Conservation (phyloP, 768 basidiomycete species). For the Pleurotus eryngii region DNA sequence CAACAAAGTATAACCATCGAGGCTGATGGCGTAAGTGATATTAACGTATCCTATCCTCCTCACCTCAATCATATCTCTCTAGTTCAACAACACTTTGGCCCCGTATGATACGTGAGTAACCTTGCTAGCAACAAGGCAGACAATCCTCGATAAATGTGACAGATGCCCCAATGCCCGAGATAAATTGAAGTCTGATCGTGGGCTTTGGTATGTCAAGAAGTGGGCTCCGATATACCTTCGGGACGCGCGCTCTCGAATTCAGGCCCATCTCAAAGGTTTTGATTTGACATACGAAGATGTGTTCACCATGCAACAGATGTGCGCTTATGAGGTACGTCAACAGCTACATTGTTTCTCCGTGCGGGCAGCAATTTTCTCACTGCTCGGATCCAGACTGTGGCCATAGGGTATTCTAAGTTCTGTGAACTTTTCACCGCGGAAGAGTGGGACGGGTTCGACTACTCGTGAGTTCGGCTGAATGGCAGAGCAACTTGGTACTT, state of each 20-base stretch:
- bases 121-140: too few species aligned
- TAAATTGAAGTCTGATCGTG: conserved; percentile 51
- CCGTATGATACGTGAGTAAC: conserved; percentile 69
- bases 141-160: neutral
- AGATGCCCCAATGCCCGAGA: conserved; percentile 63
- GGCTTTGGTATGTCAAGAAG: conserved; percentile 47
- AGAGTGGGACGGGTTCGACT: conserved; percentile 93
- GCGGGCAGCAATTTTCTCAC: neutral
- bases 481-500: neutral
- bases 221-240: conserved; percentile 77
- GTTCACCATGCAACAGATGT: conserved; percentile 77
- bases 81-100: conserved; percentile 84
- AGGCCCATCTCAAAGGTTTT: conserved; percentile 56
- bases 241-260: conserved; percentile 59
- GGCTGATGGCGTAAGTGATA: conserved; percentile 43
- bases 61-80: conserved; percentile 3
- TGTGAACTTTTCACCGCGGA: conserved; percentile 87
- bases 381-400: conserved; percentile 62
- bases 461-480: conserved; percentile 49
- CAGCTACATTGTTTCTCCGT: neutral
- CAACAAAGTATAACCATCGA: conserved; percentile 79
- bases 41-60: conserved; percentile 2
- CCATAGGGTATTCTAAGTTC: conserved; percentile 87
- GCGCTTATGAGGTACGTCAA: conserved; percentile 71
- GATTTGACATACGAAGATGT: conserved; percentile 64